A percentile compares a stretch with the other conserved stretches of the same genome.
phyloP scores from a whole-genome alignment of 1,139 yeast genomes.

The Debaryomycetaceae sp. region DNA sequence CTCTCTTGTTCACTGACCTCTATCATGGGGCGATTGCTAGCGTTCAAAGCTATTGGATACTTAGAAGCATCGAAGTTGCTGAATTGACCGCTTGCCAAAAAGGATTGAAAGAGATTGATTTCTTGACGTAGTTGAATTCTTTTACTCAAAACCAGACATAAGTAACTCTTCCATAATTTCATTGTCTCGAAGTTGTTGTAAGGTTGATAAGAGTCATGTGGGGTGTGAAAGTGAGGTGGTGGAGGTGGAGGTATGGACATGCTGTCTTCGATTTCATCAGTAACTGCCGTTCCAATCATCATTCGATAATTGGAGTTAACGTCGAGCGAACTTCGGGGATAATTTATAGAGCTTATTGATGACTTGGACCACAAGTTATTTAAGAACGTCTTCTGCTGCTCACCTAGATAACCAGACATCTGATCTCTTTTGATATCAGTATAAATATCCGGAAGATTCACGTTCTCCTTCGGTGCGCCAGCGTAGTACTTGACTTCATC shows the following conservation, averaged over 20 bases:
- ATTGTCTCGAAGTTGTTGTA: conserved; percentile 11
- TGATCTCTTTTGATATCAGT: conserved; percentile 17
- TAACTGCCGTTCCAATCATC: background rate
- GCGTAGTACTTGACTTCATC: conserved; percentile 25
- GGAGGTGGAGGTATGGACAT: conserved; percentile 22
- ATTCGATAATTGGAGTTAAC: background rate
- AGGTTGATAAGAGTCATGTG: background rate
- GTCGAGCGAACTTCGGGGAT: conserved; percentile 7
- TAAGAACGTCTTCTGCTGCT: conserved; percentile 23
- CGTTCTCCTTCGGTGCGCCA: conserved; percentile 22
- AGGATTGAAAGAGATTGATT: conserved; percentile 32
- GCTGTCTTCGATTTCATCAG: background rate
- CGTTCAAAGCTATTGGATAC: background rate
- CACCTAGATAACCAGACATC: conserved; percentile 25
- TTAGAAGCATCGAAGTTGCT: background rate
- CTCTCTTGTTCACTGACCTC: background rate
- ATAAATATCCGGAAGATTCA: conserved; percentile 10
- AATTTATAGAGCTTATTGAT: conserved; percentile 16
- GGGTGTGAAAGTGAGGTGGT: conserved; percentile 18
- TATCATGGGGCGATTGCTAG: background rate
- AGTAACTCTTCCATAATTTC: conserved; percentile 37
- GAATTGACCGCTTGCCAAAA: conserved; percentile 12
- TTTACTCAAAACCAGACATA: conserved; percentile 33
- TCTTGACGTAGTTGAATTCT: conserved; percentile 44
- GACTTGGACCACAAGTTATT: conserved; percentile 8